A percentile compares a stretch with the other conserved stretches of the same genome.
Evolutionary conservation across 768 basidiomycete species (phyloP).

Genomic region (Cyclocybe cylindracea): DNA sequence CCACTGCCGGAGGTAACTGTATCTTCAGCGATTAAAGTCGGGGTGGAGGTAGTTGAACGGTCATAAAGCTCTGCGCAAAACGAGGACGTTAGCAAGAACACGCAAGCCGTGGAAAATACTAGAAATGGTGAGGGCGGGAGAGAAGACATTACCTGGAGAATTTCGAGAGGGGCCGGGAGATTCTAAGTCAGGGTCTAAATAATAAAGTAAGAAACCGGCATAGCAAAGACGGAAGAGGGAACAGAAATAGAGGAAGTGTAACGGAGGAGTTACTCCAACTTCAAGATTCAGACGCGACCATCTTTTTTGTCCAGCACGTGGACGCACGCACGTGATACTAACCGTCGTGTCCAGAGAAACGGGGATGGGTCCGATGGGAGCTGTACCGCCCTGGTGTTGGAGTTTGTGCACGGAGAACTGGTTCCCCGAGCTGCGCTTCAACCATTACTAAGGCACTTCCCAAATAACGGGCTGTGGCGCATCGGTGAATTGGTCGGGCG

Average conservation of each 20-base stretch:
- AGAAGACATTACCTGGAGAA: slow-evolving; percentile 20
- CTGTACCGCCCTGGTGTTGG: slow-evolving; percentile 5
- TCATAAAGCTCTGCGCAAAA: slow-evolving; percentile 27
- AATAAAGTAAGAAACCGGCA: slow-evolving; percentile 25
- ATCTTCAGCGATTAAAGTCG: slow-evolving; percentile 14
- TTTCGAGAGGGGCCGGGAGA: slow-evolving; percentile 8
- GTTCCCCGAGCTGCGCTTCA: slow-evolving; percentile 1
- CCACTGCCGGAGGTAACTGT: slow-evolving; percentile 9
- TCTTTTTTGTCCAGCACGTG: slow-evolving; percentile 9
- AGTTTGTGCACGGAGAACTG: background rate
- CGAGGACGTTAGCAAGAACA: slow-evolving; percentile 10
- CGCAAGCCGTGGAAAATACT: slow-evolving; percentile 19
- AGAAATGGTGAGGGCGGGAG: slow-evolving; percentile 12
- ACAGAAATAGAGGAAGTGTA: background rate
- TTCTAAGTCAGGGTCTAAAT: slow-evolving; percentile 19
- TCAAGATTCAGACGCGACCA: slow-evolving; percentile 4
- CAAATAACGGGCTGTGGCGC: slow-evolving; percentile 1
- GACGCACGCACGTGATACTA: slow-evolving; percentile 9
- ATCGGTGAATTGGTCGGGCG: background rate
- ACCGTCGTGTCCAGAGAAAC: background rate
- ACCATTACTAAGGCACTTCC: slow-evolving; percentile 1
- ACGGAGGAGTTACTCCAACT: slow-evolving; percentile 5
- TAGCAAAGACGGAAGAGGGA: slow-evolving; percentile 10
- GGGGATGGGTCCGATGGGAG: background rate
- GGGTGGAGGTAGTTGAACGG: slow-evolving; percentile 12